Percentiles rank a stretch among this genome's conserved stretches.
phyloP scores from a whole-genome alignment of 1,284 basidiomycete species.

The Bondarzewia mesenterica region DNA sequence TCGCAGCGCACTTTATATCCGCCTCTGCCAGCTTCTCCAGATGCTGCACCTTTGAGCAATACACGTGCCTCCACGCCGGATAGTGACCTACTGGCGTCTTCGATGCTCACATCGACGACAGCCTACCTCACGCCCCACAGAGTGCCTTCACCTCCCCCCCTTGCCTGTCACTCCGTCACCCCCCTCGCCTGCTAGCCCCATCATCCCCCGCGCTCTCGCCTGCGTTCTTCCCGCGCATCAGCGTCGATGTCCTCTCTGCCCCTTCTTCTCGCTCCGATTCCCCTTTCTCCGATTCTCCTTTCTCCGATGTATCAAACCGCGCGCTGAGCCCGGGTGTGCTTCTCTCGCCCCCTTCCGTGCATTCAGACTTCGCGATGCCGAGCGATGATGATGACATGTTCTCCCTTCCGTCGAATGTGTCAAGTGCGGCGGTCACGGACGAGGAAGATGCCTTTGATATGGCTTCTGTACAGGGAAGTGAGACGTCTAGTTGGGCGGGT shows the following conservation, averaged over 20 bases:
- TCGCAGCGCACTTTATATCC: not conserved
- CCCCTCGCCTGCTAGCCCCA: not conserved
- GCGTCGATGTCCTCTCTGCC: slow-evolving; percentile 9
- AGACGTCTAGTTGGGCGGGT: slow-evolving; percentile 9
- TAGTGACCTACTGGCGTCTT: slow-evolving; percentile 7
- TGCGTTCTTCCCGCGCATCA: slow-evolving; percentile 1
- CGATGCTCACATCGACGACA: slow-evolving; percentile 1
- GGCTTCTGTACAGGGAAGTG: slow-evolving; percentile 8
- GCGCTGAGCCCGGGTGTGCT: slow-evolving; percentile 1
- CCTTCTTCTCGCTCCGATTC: slow-evolving; percentile 5
- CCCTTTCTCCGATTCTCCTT: not conserved
- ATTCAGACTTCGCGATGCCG: not conserved
- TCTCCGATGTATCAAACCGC: not conserved
- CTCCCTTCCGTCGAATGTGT: slow-evolving; percentile 7
- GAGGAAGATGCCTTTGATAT: slow-evolving; percentile 10
- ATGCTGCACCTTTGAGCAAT: too few relatives aligned
- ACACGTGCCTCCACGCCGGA: slow-evolving; percentile 3
- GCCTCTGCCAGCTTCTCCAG: not conserved
- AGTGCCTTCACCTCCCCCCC: too few relatives aligned
- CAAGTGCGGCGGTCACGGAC: slow-evolving; percentile 6
- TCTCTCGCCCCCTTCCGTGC: not conserved
- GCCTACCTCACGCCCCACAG: slow-evolving; percentile 6
- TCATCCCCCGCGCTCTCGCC: slow-evolving; percentile 2
- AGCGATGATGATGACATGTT: slow-evolving; percentile 10
- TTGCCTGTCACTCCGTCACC: not conserved